Evolutionary conservation across 352 stramenopile genomes (phyloP), one percentile per base, ranked within the genome.

Genomic region (Pythium monospermum): DNA sequence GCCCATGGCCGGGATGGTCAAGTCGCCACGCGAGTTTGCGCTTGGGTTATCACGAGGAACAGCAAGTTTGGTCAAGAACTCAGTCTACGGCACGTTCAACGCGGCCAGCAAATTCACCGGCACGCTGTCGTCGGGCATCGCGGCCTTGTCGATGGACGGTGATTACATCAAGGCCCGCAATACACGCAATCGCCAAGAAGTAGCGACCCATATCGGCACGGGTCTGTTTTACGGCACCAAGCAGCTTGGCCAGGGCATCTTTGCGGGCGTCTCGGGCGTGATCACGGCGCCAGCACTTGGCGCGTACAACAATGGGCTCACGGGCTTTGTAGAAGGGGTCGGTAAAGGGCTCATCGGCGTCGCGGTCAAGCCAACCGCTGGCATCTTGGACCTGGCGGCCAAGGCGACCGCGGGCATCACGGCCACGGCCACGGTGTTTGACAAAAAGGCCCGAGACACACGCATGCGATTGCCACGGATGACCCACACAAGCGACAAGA

Each of bases 101-200:
- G 87, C 88, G 13, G 89, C 91, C 4, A 96, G 89, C 47, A 97
- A 96, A 56, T 85, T 98, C 49, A 98, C 90, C 0, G 85, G 89
- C 11, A 94, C 90, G 19, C 59, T 98, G n/a, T 96, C 89, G 0
- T 87, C 91, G 15, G 89, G 87, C 0, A 80, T 97, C 19, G 89
- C 90, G 4, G 83, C 84, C 15, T 64, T 97, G 12, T 97, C 88
- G 6, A 76, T 97, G 51, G 89, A 97, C 54, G 76, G 69, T 31
- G 66, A 90, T 61, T 98, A 98, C 67, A 75, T 96, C 39, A 81
- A 79, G 25, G 73, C 85, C 40, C 66, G 89, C 22, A 85, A 84
- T 45, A 78, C 80, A 7, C 75, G 81, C 33, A 90, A 83, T 43
- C 77, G 81, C 11, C 75, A 85, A 18, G 75, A 96, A 57, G 81